Conservation (phyloP, 768 basidiomycete species). For the Coprinellus micaceus region DNA sequence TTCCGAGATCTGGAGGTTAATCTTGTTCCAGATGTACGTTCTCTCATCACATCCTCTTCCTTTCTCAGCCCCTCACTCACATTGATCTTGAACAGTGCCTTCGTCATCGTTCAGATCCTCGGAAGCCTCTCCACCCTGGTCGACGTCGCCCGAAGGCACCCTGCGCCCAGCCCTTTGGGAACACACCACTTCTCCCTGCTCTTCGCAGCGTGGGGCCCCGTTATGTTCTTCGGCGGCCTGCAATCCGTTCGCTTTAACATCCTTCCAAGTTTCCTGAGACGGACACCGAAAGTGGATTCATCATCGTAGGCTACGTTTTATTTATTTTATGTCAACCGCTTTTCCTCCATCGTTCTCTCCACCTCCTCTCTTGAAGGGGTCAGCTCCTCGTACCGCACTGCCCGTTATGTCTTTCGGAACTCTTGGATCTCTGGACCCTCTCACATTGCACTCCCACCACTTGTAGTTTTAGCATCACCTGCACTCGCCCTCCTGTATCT, state of each 20-base stretch:
- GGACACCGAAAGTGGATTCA: no score
- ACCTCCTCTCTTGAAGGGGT: no score
- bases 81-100: constrained; percentile 29
- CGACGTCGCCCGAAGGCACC: constrained; percentile 37
- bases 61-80: constrained; percentile 1
- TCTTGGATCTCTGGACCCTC: no score
- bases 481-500: no score
- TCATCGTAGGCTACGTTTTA: no score
- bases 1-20: constrained; percentile 47
- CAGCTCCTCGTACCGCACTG: no score
- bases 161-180: constrained; percentile 50
- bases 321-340: not conserved
- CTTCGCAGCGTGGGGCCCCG: constrained; percentile 57
- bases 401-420: no score
- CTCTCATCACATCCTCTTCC: not conserved
- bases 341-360: not conserved
- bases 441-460: no score
- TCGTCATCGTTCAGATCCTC: constrained; percentile 45
- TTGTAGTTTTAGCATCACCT: no score
- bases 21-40: constrained; percentile 54
- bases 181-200: constrained; percentile 63
- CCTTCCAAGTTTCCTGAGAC: no score
- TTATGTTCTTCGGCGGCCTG: constrained; percentile 48
- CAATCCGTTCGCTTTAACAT: not conserved
- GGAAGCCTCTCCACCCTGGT: constrained; percentile 48